Base-by-base conservation (phyloP, 2,329 filamentous ascomycete species). In the Xylariaceae sp. region DNA sequence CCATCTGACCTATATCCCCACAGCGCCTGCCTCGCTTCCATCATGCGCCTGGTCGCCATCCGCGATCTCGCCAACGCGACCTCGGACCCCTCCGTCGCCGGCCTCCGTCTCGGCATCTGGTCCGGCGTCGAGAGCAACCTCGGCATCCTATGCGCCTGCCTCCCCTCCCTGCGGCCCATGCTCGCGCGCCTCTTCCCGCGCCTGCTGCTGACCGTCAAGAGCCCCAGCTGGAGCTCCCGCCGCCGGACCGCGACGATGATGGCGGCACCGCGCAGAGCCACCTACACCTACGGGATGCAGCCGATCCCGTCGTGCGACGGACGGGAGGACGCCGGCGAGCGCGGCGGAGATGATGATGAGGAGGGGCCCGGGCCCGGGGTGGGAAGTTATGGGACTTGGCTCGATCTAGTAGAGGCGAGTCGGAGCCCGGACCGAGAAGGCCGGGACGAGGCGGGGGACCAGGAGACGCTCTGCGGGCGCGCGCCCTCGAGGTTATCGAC, bases 61-160 rank as follows among this genome's bases (percentile, higher is more conserved):
- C 34, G 34, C 19, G 34, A 40, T 2, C 36, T 50, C 1, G 22
- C 22, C 22, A 17, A 26, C 17, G 19, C 13, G 3, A 33, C 41
- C 6, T 13, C 35, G 3, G 50, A 53, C 35, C 44, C 44, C 15
- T 51, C 49, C 3, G 24, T 26, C 6, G 39, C 39, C 37, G 50
- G 49, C 6, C n/a, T 51, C 4, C 12, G 31, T 3, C 19, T 53
- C 3, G 50, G 44, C 6, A 13, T 51, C 4, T 53, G 50, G 50
- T 50, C 47, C 11, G 48, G 49, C 29, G 42, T 50, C 31, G 50
- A 53, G 41, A 43, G 33, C 19, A 46, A 51, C 29, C 35, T 53
- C 18, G 38, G 44, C 4, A 47, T 53, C 19, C 44, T 45, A 13
- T 50, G 49, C 26, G 47, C 49, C 1, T 53, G 50, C 37, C 43